A percentile compares a stretch with the other conserved stretches of the same genome.
Conservation (phyloP, 257 asterid species). For the Solanum microdontum region DNA sequence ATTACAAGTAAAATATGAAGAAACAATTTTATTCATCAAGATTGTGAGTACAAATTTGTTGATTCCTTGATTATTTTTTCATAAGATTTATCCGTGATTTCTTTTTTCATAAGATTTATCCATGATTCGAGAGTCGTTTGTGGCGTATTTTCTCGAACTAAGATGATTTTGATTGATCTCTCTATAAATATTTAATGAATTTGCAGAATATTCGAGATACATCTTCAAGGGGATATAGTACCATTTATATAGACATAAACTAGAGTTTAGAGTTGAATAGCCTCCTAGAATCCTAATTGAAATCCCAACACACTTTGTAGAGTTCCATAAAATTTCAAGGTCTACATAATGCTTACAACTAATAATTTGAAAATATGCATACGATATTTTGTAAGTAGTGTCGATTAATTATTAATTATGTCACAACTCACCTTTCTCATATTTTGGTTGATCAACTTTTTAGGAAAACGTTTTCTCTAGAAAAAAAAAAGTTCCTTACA, state of each 20-base stretch:
- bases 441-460: not conserved
- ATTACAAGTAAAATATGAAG: not conserved
- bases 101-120: not conserved
- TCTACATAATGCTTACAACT: not conserved
- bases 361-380: not conserved
- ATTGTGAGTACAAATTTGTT: no score
- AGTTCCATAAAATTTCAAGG: not conserved
- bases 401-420: not conserved
- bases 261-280: no score
- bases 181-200: no score
- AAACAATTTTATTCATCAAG: not conserved
- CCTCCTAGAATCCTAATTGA: not conserved
- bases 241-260: not conserved
- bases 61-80: not conserved
- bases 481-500: not conserved
- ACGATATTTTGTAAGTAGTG: not conserved
- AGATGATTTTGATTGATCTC: not conserved
- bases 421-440: not conserved
- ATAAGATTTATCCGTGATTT: no score
- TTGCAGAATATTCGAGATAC: not conserved
- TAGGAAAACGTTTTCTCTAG: not conserved
- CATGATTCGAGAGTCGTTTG: not conserved
- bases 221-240: not conserved
- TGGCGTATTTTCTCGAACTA: no score
- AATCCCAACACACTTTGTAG: not conserved